Percentiles rank a stretch among this genome's conserved stretches.
phyloP scores from a whole-genome alignment of 306 rosid genomes.

The Mimosa bimucronata region DNA sequence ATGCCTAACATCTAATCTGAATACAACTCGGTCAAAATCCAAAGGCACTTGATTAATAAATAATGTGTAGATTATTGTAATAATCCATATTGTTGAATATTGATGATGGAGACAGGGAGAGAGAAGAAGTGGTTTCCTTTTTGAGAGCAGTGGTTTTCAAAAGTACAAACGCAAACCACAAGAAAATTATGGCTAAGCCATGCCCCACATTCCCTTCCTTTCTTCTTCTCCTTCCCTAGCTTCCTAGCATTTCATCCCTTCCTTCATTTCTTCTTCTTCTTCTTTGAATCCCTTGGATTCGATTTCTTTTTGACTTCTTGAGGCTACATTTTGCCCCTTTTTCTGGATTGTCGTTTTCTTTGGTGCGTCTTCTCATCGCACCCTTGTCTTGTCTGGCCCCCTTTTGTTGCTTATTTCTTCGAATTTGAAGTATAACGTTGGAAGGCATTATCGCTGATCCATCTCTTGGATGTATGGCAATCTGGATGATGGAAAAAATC shows the following conservation, averaged over 20 bases:
- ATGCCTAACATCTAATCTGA: background rate
- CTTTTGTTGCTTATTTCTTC: slow-evolving; percentile 22
- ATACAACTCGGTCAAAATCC: background rate
- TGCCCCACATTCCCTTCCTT: slow-evolving; percentile 59
- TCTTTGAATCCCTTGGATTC: slow-evolving; percentile 23
- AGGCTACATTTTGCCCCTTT: background rate
- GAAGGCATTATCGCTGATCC: slow-evolving; percentile 6
- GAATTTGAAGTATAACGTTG: slow-evolving; percentile 10
- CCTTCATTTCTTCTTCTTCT: slow-evolving; percentile 8
- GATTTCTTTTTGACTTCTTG: slow-evolving; percentile 16
- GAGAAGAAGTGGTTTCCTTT: background rate
- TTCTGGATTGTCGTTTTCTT: background rate
- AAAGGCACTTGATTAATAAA: background rate
- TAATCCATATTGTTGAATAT: background rate
- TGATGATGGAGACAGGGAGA: background rate
- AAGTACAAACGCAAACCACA: slow-evolving; percentile 41
- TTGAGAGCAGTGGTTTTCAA: slow-evolving; percentile 45
- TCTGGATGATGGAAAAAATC: slow-evolving; percentile 21
- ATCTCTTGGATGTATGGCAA: slow-evolving; percentile 1
- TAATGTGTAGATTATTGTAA: background rate
- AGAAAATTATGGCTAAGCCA: slow-evolving; percentile 58
- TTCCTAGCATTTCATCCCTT: slow-evolving; percentile 40
- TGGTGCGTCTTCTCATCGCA: slow-evolving; percentile 36
- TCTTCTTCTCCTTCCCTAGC: slow-evolving; percentile 43
- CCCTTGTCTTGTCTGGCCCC: background rate